Evolutionary conservation across 2,329 filamentous ascomycete species (phyloP).

Genomic region (Ilyonectria destructans): DNA sequence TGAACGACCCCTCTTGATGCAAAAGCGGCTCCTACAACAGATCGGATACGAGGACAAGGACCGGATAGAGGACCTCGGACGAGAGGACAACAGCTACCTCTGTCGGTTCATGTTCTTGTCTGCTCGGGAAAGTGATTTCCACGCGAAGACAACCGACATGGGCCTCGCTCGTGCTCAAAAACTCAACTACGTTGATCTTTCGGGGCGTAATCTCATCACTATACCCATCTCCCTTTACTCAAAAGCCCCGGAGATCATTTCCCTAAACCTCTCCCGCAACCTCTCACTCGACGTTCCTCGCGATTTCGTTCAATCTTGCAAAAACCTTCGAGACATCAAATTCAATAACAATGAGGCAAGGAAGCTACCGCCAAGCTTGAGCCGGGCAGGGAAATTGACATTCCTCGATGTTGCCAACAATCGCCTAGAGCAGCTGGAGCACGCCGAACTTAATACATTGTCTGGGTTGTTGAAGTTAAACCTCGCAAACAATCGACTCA

Average conservation of each 20-base stretch:
- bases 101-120: constrained; percentile 97
- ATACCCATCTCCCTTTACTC: constrained; percentile 96
- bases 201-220: constrained; percentile 90
- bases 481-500: constrained; percentile 92
- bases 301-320: constrained; percentile 96
- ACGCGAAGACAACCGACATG: constrained; percentile 79
- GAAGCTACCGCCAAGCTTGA: constrained; percentile 87
- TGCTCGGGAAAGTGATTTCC: constrained; percentile 87
- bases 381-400: constrained; percentile 85
- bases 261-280: constrained; percentile 93
- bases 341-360: constrained; percentile 95
- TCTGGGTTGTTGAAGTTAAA: constrained; percentile 89
- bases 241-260: constrained; percentile 93
- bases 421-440: constrained; percentile 87
- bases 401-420: constrained; percentile 98
- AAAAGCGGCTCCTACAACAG: constrained; percentile 92
- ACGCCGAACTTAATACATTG: constrained; percentile 85
- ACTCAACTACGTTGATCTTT: constrained; percentile 93
- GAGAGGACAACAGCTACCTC: constrained; percentile 97
- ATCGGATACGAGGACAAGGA: constrained; percentile 92
- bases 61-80: constrained; percentile 91
- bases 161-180: constrained; percentile 88
- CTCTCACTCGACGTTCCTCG: constrained; percentile 92
- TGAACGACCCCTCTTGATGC: constrained; percentile 90
- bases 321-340: constrained; percentile 93